Base-by-base conservation (phyloP, 2,329 filamentous ascomycete genomes). In the Sarocladium kiliense region DNA sequence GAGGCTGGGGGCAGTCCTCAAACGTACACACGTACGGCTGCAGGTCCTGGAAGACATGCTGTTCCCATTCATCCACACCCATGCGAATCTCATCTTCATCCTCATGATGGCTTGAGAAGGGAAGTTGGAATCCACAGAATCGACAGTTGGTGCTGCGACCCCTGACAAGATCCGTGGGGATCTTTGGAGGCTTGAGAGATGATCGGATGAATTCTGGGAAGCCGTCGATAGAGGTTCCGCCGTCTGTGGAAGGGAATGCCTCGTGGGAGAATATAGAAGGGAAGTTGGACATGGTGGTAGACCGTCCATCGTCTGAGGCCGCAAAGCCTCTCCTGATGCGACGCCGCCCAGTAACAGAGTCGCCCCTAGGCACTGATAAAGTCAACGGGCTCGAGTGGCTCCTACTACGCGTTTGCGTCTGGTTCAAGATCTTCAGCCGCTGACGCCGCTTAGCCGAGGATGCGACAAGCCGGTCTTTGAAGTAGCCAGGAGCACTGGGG, bases 11-110 rank as follows among this genome's bases (percentile, higher is more conserved):
- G 44, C 44, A 49, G 25, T 21, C 19, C 23, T 27, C 23, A 21
- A 49, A 49, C 23, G 44, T 30, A 21, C 44, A 49, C 9, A 49
- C 44, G 19, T 49, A 49, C 10, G 44, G 44, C n/a, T 49, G 44
- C 10, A 32, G 9, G 18, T 49, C 44, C 10, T 30, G 44, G 25
- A 30, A 49, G 5, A 49, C 44, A 18, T 49, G 44, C 19, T 49
- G 23, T 19, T 49, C 23, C 44, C 44, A 49, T 10, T 49, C 44
- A 6, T 49, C 44, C 14, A 25, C 23, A 6, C 25, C 26, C 25
- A 49, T 27, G 3, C 44, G 6, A 19, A 19, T 25, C 44, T 25
- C 18, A 7, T 45, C 44, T 9, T 49, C 44, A 10, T 32, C 44
- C n/a, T 49, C 44, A 49, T 49, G 6, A 25, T 49, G 21, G 25